These are phyloP conservation scores for Talaromyces albobiverticillius DNA, from an alignment of 2,329 filamentous ascomycete species.

Conservation along the genomic window DNA sequence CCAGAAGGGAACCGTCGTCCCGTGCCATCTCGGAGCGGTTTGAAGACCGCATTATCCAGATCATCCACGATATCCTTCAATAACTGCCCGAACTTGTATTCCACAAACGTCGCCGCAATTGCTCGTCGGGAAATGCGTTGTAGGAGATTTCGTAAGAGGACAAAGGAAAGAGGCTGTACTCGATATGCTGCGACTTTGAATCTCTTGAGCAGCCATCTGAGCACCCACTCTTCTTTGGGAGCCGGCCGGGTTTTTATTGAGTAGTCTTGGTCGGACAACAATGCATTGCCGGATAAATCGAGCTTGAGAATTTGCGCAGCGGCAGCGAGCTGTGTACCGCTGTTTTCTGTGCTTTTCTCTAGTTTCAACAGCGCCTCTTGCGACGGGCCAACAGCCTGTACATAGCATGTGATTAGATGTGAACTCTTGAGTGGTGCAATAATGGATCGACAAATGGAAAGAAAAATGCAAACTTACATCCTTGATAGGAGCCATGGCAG, in stretches of 20 bases:
- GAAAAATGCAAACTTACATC: background rate
- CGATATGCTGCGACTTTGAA: slow-evolving; percentile 48
- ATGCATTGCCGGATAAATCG: slow-evolving; percentile 23
- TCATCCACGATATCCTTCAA: slow-evolving; percentile 66
- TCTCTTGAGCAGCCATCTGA: slow-evolving; percentile 65
- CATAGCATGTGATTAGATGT: background rate
- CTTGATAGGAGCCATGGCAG: slow-evolving; percentile 11
- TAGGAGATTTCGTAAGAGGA: slow-evolving; percentile 62
- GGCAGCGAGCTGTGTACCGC: slow-evolving; percentile 38
- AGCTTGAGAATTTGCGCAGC: slow-evolving; percentile 44
- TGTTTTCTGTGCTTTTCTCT: slow-evolving; percentile 41
- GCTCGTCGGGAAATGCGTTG: slow-evolving; percentile 68
- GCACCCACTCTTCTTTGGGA: slow-evolving; percentile 62
- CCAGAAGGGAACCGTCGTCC: slow-evolving; percentile 25
- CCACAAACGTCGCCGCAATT: slow-evolving; percentile 67
- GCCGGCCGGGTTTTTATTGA: slow-evolving; percentile 21
- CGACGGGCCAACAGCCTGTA: slow-evolving; percentile 38
- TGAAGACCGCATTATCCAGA: slow-evolving; percentile 30
- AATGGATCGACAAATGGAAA: background rate
- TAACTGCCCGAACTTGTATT: slow-evolving; percentile 65
- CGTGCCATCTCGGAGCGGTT: slow-evolving; percentile 23
- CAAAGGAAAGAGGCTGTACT: slow-evolving; percentile 45
- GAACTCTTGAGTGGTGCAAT: background rate
- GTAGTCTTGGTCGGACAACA: background rate
- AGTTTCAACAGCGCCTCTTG: slow-evolving; percentile 45